A percentile compares a stretch with the other conserved stretches of the same genome.
Conservation (phyloP, 768 basidiomycete species). For the Amyloporia xantha region DNA sequence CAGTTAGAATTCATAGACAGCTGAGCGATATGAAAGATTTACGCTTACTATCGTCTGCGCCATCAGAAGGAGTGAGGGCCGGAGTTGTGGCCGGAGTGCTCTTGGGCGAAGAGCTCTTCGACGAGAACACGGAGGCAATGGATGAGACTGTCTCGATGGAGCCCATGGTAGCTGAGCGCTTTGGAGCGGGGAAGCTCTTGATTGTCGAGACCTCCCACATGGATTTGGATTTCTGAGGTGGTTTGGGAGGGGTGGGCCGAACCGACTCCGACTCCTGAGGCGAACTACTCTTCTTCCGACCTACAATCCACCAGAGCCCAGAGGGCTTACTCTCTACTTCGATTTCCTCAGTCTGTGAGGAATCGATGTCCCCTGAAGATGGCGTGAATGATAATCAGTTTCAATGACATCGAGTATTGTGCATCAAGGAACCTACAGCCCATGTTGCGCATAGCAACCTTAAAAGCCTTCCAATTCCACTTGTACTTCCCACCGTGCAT, state of each 20-base stretch:
- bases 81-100: constrained; percentile 10
- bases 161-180: constrained; percentile 19
- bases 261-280: constrained; percentile 16
- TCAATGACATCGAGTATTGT: not conserved
- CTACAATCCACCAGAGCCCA: constrained; percentile 46
- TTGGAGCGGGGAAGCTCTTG: constrained; percentile 20
- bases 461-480: constrained; percentile 83
- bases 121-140: constrained; percentile 10
- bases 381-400: constrained; percentile 1
- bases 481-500: constrained; percentile 72
- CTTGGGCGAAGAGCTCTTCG: constrained; percentile 1
- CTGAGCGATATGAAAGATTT: not conserved
- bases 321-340: constrained; percentile 48
- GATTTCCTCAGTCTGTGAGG: constrained; percentile 50
- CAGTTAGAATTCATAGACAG: not conserved
- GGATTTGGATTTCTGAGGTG: constrained; percentile 14
- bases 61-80: constrained; percentile 13
- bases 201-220: constrained; percentile 17
- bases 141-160: constrained; percentile 19
- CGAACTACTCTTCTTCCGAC: constrained; percentile 35
- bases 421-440: constrained; percentile 49
- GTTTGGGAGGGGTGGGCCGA: constrained; percentile 6
- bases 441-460: constrained; percentile 73
- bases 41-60: constrained; percentile 14
- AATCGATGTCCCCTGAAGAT: constrained; percentile 70